These are phyloP conservation scores for Cicer bijugum DNA, from an alignment of 306 rosid genomes.

Conservation along the genomic window DNA sequence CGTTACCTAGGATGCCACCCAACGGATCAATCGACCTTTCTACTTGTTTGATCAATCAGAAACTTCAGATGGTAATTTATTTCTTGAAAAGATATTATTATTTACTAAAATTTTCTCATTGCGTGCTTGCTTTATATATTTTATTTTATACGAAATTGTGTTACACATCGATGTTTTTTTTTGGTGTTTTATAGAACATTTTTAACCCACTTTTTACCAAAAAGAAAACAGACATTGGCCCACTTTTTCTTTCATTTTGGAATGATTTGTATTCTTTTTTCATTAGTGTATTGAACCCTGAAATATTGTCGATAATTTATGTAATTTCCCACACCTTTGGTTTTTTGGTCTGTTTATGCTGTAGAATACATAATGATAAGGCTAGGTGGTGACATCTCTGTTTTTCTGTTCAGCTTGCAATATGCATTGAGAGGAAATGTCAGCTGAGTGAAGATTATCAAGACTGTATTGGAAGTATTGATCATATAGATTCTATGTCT, in stretches of 20 bases:
- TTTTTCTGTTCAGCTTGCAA: constrained; percentile 73
- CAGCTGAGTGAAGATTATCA: constrained; percentile 76
- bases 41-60: constrained; percentile 87
- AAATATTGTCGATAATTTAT: constrained; percentile 30
- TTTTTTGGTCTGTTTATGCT: constrained; percentile 23
- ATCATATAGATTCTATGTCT: constrained; percentile 57
- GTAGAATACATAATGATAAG: constrained; percentile 30
- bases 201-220: constrained; percentile 9
- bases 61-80: constrained; percentile 82
- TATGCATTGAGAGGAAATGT: constrained; percentile 81
- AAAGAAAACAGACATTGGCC: constrained; percentile 4
- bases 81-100: constrained; percentile 34
- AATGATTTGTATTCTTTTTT: constrained; percentile 26
- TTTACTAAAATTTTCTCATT: constrained; percentile 37
- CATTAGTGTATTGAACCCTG: neutral
- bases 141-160: constrained; percentile 9
- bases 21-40: constrained; percentile 81
- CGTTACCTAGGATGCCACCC: constrained; percentile 79
- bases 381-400: constrained; percentile 40
- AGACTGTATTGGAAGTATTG: constrained; percentile 87
- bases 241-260: constrained; percentile 11
- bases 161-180: constrained; percentile 7
- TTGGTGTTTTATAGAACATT: constrained; percentile 31
- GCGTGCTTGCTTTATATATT: constrained; percentile 24
- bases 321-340: constrained; percentile 38